Conservation (phyloP, 2,329 filamentous ascomycete genomes). For the Kalmusia sp. region DNA sequence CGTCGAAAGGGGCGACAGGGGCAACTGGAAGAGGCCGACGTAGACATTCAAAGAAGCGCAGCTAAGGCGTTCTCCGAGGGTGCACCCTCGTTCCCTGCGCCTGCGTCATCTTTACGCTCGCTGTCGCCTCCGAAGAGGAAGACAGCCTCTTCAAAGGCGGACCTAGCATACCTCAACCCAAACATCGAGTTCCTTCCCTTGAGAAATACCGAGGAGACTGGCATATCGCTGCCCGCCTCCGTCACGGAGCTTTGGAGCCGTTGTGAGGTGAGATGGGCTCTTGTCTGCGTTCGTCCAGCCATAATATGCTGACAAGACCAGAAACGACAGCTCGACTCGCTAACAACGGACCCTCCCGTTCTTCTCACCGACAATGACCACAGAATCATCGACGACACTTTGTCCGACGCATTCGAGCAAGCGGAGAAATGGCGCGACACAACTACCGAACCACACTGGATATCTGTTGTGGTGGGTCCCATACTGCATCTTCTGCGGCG, state of each 20-base stretch:
- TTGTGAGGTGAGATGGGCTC: slow-evolving; percentile 17
- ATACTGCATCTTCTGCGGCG: slow-evolving; percentile 16
- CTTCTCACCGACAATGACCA: slow-evolving; percentile 17
- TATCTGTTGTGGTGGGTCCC: slow-evolving; percentile 34
- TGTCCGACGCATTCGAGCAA: slow-evolving; percentile 20
- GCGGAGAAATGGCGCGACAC: slow-evolving; percentile 21
- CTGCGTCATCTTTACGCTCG: slow-evolving; percentile 15
- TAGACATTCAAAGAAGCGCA: slow-evolving; percentile 12
- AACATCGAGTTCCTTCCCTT: slow-evolving; percentile 18
- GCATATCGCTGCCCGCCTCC: slow-evolving; percentile 16
- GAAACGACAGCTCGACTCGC: slow-evolving; percentile 14
- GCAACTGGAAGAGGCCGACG: slow-evolving; percentile 7
- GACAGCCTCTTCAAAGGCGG: slow-evolving; percentile 16
- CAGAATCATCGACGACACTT: slow-evolving; percentile 19
- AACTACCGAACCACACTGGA: slow-evolving; percentile 19
- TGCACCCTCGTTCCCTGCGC: slow-evolving; percentile 10
- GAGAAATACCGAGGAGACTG: slow-evolving; percentile 11
- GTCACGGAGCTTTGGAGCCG: slow-evolving; percentile 18
- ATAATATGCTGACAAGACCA: slow-evolving; percentile 17
- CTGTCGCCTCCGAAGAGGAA: slow-evolving; percentile 15
- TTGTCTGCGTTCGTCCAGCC: slow-evolving; percentile 5
- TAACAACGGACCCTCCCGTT: slow-evolving; percentile 14
- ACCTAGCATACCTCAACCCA: slow-evolving; percentile 16
- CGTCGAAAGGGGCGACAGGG: slow-evolving; percentile 7
- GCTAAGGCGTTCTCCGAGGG: slow-evolving; percentile 8